Percentiles rank a stretch among this genome's conserved stretches.
Evolutionary conservation across 2,329 filamentous ascomycete species (phyloP).

Genomic region (Cladosporium sp.): DNA sequence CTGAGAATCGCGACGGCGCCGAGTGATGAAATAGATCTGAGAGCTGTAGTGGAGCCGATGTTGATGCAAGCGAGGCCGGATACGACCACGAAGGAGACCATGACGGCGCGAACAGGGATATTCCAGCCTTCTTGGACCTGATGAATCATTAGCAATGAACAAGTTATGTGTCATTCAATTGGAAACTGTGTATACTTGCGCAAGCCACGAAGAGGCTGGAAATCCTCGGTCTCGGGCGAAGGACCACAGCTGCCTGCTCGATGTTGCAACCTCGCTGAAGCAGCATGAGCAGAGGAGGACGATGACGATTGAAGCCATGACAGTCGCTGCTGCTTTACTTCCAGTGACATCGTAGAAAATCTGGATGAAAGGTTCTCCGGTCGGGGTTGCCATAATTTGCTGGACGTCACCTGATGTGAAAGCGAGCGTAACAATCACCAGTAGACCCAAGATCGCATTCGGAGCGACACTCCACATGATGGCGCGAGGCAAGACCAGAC

Average conservation of each 20-base stretch:
- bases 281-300: slow-evolving; percentile 33
- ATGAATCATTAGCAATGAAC: not conserved
- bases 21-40: slow-evolving; percentile 38
- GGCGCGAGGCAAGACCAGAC: slow-evolving; percentile 24
- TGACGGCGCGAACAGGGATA: slow-evolving; percentile 30
- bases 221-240: slow-evolving; percentile 20
- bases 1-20: slow-evolving; percentile 24
- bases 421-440: slow-evolving; percentile 35
- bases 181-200: slow-evolving; percentile 1
- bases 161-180: no score
- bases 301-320: slow-evolving; percentile 37
- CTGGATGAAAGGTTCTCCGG: slow-evolving; percentile 36
- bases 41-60: slow-evolving; percentile 41
- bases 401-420: slow-evolving; percentile 36
- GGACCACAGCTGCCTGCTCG: slow-evolving; percentile 40
- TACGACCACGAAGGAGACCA: slow-evolving; percentile 28
- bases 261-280: slow-evolving; percentile 40
- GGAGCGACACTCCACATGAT: slow-evolving; percentile 24
- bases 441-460: slow-evolving; percentile 27
- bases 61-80: slow-evolving; percentile 39
- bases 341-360: slow-evolving; percentile 40
- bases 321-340: slow-evolving; percentile 33
- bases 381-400: slow-evolving; percentile 20
- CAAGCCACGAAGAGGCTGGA: slow-evolving; percentile 24
- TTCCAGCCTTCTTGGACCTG: slow-evolving; percentile 22